These are phyloP conservation scores for Zalerion maritima DNA, from an alignment of 495 filamentous ascomycete species.

Conservation along the genomic window DNA sequence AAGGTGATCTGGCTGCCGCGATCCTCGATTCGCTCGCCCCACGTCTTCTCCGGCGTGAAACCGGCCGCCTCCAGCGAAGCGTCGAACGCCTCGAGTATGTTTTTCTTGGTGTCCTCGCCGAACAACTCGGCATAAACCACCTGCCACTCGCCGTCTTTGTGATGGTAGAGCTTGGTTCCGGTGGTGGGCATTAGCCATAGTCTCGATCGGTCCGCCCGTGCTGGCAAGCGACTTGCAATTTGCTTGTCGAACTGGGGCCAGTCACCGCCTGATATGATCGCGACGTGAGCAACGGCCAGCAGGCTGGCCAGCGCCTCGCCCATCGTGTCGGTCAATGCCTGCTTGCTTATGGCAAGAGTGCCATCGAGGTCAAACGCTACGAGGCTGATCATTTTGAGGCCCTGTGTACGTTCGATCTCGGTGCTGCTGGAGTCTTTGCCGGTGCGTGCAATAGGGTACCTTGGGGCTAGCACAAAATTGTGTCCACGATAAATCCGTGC, in stretches of 20 bases:
- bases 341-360: slow-evolving; percentile 6
- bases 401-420: no score
- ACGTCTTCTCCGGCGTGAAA: slow-evolving; percentile 12
- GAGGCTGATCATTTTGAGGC: slow-evolving; percentile 6
- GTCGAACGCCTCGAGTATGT: slow-evolving; percentile 10
- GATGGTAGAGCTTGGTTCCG: slow-evolving; percentile 12
- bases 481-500: no score
- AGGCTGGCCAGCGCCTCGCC: slow-evolving; percentile 4
- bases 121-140: slow-evolving; percentile 12
- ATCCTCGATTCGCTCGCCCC: slow-evolving; percentile 14
- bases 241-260: slow-evolving; percentile 8
- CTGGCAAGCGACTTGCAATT: slow-evolving; percentile 9
- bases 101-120: slow-evolving; percentile 4
- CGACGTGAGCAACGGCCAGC: slow-evolving; percentile 7
- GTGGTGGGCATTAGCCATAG: slow-evolving; percentile 15
- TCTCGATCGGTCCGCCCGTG: slow-evolving; percentile 9
- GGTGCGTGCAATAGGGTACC: no score
- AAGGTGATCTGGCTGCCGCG: slow-evolving; percentile 17
- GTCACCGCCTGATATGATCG: slow-evolving; percentile 7
- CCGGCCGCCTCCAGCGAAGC: slow-evolving; percentile 6
- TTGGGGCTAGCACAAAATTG: no score
- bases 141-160: slow-evolving; percentile 7
- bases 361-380: slow-evolving; percentile 8
- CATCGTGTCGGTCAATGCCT: slow-evolving; percentile 5
- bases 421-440: no score